Conservation (phyloP, 2,329 filamentous ascomycete genomes). For the Aspergillus ruber region DNA sequence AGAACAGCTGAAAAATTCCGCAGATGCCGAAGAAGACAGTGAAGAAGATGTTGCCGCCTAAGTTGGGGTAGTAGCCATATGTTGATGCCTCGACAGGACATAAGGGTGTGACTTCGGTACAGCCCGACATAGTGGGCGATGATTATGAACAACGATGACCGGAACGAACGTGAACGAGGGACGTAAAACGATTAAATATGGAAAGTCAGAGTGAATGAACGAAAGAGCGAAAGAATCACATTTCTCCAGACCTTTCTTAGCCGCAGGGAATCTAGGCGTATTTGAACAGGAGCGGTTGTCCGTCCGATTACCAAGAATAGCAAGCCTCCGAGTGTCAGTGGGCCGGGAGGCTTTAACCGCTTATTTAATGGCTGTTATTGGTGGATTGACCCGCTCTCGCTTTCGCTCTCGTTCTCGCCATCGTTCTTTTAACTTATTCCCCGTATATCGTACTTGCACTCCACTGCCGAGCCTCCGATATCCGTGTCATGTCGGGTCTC, state of each 20-base stretch:
- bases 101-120: constrained; percentile 26
- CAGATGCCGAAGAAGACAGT: constrained; percentile 46
- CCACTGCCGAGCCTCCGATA: constrained; percentile 7
- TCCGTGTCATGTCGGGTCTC: neutral
- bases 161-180: neutral
- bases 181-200: neutral
- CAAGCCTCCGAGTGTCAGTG: too few relatives aligned
- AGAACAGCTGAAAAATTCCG: constrained; percentile 42
- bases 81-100: constrained; percentile 45
- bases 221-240: too few relatives aligned
- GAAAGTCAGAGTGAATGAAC: neutral
- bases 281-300: too few relatives aligned
- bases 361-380: neutral
- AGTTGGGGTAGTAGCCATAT: constrained; percentile 50
- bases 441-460: constrained; percentile 9
- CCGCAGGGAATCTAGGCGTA: too few relatives aligned
- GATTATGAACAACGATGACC: neutral
- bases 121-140: constrained; percentile 15
- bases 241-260: too few relatives aligned
- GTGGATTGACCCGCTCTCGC: constrained; percentile 12
- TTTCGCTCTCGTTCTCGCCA: constrained; percentile 18
- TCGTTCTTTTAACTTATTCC: constrained; percentile 7
- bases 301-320: too few relatives aligned
- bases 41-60: constrained; percentile 49
- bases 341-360: neutral